Base-by-base conservation (phyloP, 192 early-diverging fungal species). In the Phlyctochytrium arcticum region DNA sequence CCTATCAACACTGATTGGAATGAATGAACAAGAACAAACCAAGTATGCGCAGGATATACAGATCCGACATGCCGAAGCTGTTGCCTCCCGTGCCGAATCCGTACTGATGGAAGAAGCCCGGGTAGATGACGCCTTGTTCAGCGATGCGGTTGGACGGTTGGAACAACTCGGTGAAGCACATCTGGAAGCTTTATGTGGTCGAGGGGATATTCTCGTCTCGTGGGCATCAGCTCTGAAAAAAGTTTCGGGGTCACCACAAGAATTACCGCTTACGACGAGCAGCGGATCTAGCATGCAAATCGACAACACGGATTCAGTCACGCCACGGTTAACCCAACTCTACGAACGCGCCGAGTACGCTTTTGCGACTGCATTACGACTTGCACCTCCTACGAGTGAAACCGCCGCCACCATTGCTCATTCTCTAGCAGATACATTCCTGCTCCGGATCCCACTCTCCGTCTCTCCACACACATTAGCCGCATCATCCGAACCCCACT, bases 181-280 rank as follows among this genome's bases (percentile, higher is more conserved):
- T 60, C 72, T 70, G 27, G 76, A 78, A 42, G 72, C 76, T 2
- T 51, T 70, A 6, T 73, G 72, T n/a, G 72, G 73, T 29, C 71
- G 69, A 54, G 76, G 66, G 6, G 76, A 78, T 58, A 34, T 74
- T 7, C 48, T 72, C 35, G 57, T 51, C 29, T 61, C 68, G 3
- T 78, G 56, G 60, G 72, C 70, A 0, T 70, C 72, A 6, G 70
- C 54, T 1, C 23, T 68, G 23, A 64, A 60, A 53, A 69, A 65
- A 3, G 8, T 27, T 15, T 39, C 49, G 2, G 67, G 65, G 7
- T 50, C 51, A 54, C 12, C 34, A 19, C 55, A 60, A 29, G 10
- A 10, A 23, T n/a, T 44, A 19, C 32, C 17, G 3, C 7, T 19
- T 3, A 48, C 6, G 32, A 67, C n/a, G 36, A 64, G 33, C 65